Base-by-base conservation (phyloP, 2,329 filamentous ascomycete genomes). In the Fusarium sp. region DNA sequence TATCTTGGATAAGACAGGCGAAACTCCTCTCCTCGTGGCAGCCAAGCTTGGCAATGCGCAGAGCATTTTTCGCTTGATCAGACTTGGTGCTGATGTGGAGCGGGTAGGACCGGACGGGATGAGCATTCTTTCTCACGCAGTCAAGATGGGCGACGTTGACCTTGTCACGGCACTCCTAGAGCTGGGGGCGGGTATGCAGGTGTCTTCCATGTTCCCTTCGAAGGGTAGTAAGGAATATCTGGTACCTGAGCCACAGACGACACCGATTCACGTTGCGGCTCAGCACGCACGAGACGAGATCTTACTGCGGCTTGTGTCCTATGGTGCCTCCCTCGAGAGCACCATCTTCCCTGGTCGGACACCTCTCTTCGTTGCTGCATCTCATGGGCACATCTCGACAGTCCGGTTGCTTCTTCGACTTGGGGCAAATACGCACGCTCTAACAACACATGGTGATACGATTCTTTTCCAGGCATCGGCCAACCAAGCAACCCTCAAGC, bases 101-200 rank as follows among this genome's bases (percentile, higher is more conserved):
- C 74, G 77, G 30, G 68, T 78, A 26, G 77, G 77, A 3, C 68
- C 68, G 26, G 77, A 78, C 36, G 78, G 76, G 18, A 78, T 79
- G 75, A 77, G 76, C 50, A 78, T 79, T 42, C 75, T 79, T 28
- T 73, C 77, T 28, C 75, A 79, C 50, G 78, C 77, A 24, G 78
- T 79, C 32, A 78, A 78, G 42, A 62, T 76, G 24, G 75, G 75
- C 13, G 74, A 78, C 17, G 36, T 75, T 38, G 68, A 72, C 24
- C 59, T 79, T 9, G 76, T 78, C 18, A 74, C 70, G 50, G 62
- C 66, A 17, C 66, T 78, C n/a, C 65, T 78, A 6, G 70, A 78
- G 30, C 66, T 63, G 38, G 77, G 77, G 20, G 76, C 74, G 20
- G 68, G 77, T 34, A 66, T 79, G 62, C 68, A 68, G 22, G 44